These are phyloP conservation scores for Schwanniomyces yamadae DNA, from an alignment of 805 yeast species.

Conservation along the genomic window DNA sequence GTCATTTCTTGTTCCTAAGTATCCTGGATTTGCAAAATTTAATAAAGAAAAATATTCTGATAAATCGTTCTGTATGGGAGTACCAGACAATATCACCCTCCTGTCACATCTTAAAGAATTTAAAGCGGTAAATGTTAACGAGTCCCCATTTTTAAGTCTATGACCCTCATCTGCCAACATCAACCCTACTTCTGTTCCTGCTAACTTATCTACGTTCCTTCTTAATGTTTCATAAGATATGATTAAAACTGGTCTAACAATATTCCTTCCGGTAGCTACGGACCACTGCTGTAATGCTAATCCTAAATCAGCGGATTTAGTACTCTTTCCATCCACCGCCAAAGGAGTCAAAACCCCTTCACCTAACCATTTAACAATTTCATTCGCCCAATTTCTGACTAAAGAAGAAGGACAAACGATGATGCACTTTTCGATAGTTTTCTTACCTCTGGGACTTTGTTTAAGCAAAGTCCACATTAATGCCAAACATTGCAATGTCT, in stretches of 20 bases:
- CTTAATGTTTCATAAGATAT: constrained; percentile 93
- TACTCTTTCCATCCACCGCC: constrained; percentile 88
- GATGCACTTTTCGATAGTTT: constrained; percentile 83
- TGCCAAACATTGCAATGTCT: constrained; percentile 85
- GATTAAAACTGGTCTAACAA: constrained; percentile 90
- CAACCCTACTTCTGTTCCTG: constrained; percentile 78
- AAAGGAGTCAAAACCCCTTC: constrained; percentile 84
- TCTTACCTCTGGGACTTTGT: constrained; percentile 83
- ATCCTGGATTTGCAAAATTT: constrained; percentile 92
- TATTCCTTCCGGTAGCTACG: constrained; percentile 77
- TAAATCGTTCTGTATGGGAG: constrained; percentile 94
- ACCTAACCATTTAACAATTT: constrained; percentile 91
- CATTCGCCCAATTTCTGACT: constrained; percentile 97
- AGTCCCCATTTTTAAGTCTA: constrained; percentile 68
- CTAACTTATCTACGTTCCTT: constrained; percentile 73
- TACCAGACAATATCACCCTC: constrained; percentile 90
- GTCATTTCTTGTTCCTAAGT: constrained; percentile 78
- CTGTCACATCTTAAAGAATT: constrained; percentile 82
- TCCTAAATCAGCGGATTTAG: constrained; percentile 67
- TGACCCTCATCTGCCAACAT: constrained; percentile 60
- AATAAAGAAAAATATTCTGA: constrained; percentile 90
- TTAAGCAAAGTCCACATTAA: constrained; percentile 88
- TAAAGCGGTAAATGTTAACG: constrained; percentile 84
- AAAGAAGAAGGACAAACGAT: constrained; percentile 94
- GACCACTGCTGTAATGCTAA: constrained; percentile 81